Base-by-base conservation (phyloP, 306 rosid genomes). In the Notholithocarpus densiflorus region DNA sequence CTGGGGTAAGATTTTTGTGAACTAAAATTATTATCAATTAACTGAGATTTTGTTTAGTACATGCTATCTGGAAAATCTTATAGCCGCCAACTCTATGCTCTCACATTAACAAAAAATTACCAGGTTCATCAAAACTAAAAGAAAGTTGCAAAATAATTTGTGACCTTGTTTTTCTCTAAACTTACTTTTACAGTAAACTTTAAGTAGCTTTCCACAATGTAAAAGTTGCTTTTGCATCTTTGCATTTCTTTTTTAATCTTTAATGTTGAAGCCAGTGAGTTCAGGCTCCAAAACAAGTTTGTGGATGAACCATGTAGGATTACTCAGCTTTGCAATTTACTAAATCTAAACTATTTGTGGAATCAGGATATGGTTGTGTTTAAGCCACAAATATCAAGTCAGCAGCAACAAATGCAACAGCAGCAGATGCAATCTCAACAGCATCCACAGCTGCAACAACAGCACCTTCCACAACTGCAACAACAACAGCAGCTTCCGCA, bases 361-460 rank as follows among this genome's bases (percentile, higher is more conserved):
- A 54, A 81, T 73, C 92, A 95, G 98, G 98, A 95, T 82, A 95
- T 95, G 98, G 94, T 92, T 61, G 96, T 95, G 68, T 92, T 92
- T 82, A 91, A 95, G 86, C 98, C 98, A 45, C 98, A 94, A 77
- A 74, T 89, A 74, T 64, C 93, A 18, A 87, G 87, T 84, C 98
- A 94, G 87, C 93, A 92, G 75, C 98, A 87, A 77, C 92, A n/a
- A n/a, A n/a, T n/a, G n/a, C n/a, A n/a, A 0, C 72, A 37, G 1
- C 73, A 40, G 0, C 83, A 86, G 43, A 37, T 68, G 54, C 86
- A 75, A 62, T 62, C 34, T 18, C 70, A 79, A 18, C 87, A 74
- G 7, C 73, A 52, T 4, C 79, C 61, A 0, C 88, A 85, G 4
- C 65, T 77, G n/a, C 85, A 82, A 13, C 84, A 76, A n/a, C 84